Conservation (phyloP, 192 early-diverging fungal genomes). For the Borealophlyctis nickersoniae region DNA sequence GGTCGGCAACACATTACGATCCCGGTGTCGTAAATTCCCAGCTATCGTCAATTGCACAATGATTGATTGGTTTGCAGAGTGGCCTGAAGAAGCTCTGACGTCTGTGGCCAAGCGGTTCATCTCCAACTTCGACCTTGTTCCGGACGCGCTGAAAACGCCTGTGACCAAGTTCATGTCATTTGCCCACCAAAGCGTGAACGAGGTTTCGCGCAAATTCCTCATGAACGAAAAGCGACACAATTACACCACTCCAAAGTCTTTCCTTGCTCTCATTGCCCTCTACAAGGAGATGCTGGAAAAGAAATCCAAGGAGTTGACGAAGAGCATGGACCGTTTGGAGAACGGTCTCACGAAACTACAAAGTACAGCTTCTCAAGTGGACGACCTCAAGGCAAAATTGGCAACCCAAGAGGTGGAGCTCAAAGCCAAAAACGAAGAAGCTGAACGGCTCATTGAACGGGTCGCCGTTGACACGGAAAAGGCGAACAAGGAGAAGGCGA, state of each 20-base stretch:
- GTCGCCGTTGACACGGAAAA: slow-evolving; percentile 65
- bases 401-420: slow-evolving; percentile 65
- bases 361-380: slow-evolving; percentile 60
- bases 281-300: slow-evolving; percentile 67
- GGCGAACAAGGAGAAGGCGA: slow-evolving; percentile 64
- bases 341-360: slow-evolving; percentile 65
- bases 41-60: slow-evolving; percentile 58
- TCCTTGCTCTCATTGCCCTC: slow-evolving; percentile 55
- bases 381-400: slow-evolving; percentile 63
- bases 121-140: slow-evolving; percentile 52
- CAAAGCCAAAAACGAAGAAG: slow-evolving; percentile 65
- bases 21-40: slow-evolving; percentile 61
- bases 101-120: slow-evolving; percentile 63
- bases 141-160: slow-evolving; percentile 44
- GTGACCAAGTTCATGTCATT: slow-evolving; percentile 65
- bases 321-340: slow-evolving; percentile 65
- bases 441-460: slow-evolving; percentile 55
- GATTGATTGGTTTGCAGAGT: slow-evolving; percentile 68
- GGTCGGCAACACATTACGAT: slow-evolving; percentile 59
- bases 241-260: slow-evolving; percentile 67
- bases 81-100: slow-evolving; percentile 58
- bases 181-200: slow-evolving; percentile 59
- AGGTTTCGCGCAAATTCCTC: slow-evolving; percentile 57
- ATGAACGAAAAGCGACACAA: slow-evolving; percentile 65
- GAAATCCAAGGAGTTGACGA: slow-evolving; percentile 53